Conservation (phyloP, 257 asterid species). For the Anisodus acutangulus region DNA sequence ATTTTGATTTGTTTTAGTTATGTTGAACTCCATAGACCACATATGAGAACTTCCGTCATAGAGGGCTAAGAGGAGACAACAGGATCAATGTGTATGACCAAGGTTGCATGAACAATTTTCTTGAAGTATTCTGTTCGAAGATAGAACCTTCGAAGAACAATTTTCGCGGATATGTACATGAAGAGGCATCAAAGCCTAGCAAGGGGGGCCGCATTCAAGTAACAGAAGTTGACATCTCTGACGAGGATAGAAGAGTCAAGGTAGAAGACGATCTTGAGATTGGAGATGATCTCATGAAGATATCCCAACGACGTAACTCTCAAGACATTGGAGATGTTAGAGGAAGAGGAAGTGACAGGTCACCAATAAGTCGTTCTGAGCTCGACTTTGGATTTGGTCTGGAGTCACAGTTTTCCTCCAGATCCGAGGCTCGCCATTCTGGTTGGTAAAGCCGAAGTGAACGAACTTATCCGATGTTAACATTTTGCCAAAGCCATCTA, state of each 20-base stretch:
- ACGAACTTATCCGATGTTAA: neutral
- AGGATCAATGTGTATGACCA: slow-evolving; percentile 49
- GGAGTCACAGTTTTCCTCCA: slow-evolving; percentile 25
- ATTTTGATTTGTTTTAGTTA: slow-evolving; percentile 3
- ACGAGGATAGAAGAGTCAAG: slow-evolving; percentile 44
- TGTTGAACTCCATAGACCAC: slow-evolving; percentile 53
- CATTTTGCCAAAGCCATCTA: slow-evolving; percentile 12
- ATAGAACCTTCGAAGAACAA: slow-evolving; percentile 42
- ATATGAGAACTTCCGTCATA: slow-evolving; percentile 63
- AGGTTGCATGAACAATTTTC: slow-evolving; percentile 47
- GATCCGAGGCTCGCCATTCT: neutral
- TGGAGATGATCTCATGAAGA: slow-evolving; percentile 50
- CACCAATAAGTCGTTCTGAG: slow-evolving; percentile 29
- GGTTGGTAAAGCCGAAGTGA: slow-evolving; percentile 12
- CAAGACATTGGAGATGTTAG: slow-evolving; percentile 33
- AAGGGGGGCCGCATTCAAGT: slow-evolving; percentile 26
- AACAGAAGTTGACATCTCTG: slow-evolving; percentile 20
- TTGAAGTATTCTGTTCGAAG: slow-evolving; percentile 51
- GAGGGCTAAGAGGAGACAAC: slow-evolving; percentile 38
- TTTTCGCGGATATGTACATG: slow-evolving; percentile 42
- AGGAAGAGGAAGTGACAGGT: slow-evolving; percentile 32
- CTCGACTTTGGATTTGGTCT: slow-evolving; percentile 28
- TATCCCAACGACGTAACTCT: slow-evolving; percentile 48
- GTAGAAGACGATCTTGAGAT: slow-evolving; percentile 56
- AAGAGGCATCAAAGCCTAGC: slow-evolving; percentile 33